phyloP scores from a whole-genome alignment of 108 stramenopile genomes.

The Aurantiochytrium sp. region DNA sequence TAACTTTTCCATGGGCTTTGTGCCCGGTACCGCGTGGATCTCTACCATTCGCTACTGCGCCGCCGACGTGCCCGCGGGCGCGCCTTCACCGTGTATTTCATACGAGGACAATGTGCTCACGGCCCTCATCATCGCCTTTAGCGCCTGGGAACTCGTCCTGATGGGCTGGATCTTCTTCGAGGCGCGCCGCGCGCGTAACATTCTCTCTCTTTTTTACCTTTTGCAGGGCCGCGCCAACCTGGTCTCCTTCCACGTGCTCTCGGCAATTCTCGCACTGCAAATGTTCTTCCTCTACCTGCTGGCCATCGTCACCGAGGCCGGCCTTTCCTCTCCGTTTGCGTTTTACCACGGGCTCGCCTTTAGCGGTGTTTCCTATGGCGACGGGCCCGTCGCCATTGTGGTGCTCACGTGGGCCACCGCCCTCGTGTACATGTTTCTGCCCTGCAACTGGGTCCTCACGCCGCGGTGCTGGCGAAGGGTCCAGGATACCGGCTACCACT shows the following conservation, averaged over 20 bases:
- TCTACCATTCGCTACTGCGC: neutral
- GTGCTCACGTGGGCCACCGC: neutral
- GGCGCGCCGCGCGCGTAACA: neutral
- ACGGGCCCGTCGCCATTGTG: neutral
- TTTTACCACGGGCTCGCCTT: neutral
- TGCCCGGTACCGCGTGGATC: neutral
- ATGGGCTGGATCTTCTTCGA: neutral
- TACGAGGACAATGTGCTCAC: neutral
- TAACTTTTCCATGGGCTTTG: conserved; percentile 15
- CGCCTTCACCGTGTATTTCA: neutral
- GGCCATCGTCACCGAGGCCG: neutral
- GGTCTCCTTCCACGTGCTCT: neutral
- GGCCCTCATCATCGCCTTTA: neutral
- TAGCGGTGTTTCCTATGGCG: neutral
- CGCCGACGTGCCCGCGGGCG: neutral
- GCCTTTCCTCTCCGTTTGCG: neutral
- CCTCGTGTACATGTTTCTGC: neutral
- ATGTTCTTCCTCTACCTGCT: neutral
- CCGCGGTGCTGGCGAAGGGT: neutral
- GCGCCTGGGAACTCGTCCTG: neutral
- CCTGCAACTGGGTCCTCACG: neutral
- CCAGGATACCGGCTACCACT: neutral
- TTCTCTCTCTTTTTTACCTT: neutral
- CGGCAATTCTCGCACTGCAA: neutral
- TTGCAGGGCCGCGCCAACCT: conserved; percentile 25